Evolutionary conservation across 257 asterid species (phyloP).

Genomic region (Nicotiana paniculata): DNA sequence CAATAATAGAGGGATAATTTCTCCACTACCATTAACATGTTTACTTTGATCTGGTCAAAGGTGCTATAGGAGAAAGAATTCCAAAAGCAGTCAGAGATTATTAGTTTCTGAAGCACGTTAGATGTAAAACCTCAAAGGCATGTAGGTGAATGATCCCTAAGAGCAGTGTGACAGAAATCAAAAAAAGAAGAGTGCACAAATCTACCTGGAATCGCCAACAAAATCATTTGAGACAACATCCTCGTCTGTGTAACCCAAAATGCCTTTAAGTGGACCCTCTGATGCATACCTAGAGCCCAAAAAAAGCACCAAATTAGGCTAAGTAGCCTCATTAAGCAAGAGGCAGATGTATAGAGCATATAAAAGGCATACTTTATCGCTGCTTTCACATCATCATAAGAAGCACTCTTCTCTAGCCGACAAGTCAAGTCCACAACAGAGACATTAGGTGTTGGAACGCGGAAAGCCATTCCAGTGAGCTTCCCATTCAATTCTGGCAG

Average conservation of each 20-base stretch:
- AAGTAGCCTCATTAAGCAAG: background rate
- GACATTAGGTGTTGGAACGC: slow-evolving; percentile 96
- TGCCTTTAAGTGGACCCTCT: slow-evolving; percentile 85
- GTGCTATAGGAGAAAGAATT: background rate
- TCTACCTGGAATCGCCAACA: slow-evolving; percentile 89
- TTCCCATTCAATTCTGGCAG: slow-evolving; percentile 96
- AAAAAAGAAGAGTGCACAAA: background rate
- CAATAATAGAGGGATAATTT: background rate
- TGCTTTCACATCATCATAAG: slow-evolving; percentile 95
- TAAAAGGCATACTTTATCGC: slow-evolving; percentile 59
- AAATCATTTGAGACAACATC: slow-evolving; percentile 98
- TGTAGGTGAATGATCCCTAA: background rate
- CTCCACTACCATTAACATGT: background rate
- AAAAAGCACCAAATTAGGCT: background rate
- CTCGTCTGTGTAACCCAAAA: slow-evolving; percentile 96
- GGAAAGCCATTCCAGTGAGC: slow-evolving; percentile 99
- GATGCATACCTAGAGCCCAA: slow-evolving; percentile 66
- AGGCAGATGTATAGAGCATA: background rate
- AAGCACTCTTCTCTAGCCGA: slow-evolving; percentile 80
- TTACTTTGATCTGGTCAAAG: background rate
- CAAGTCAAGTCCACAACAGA: slow-evolving; percentile 97
- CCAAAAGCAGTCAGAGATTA: background rate
- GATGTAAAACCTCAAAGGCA: background rate
- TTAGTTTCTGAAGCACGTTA: background rate
- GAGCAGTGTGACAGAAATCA: background rate